Conservation (phyloP, 2,329 filamentous ascomycete species). For the Trichophyton mentagrophytes region DNA sequence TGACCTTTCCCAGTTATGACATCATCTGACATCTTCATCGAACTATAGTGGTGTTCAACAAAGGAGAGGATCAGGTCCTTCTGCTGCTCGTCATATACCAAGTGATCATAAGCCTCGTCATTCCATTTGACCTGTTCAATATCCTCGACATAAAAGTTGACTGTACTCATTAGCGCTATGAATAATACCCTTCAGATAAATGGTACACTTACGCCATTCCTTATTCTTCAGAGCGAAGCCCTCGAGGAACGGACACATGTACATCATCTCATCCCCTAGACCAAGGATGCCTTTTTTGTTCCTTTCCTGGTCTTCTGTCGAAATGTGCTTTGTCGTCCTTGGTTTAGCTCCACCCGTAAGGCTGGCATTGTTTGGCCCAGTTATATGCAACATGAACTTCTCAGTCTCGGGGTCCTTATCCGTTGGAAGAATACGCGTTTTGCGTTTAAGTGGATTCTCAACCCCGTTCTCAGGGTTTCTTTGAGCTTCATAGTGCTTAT, state of each 20-base stretch:
- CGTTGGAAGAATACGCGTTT: not conserved
- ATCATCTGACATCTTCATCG: slow-evolving; percentile 16
- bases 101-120: slow-evolving; percentile 33
- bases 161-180: not conserved
- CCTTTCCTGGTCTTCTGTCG: slow-evolving; percentile 20
- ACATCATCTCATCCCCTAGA: slow-evolving; percentile 27
- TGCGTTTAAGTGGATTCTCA: slow-evolving; percentile 1
- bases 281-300: slow-evolving; percentile 33
- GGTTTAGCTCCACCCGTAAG: not conserved
- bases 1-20: slow-evolving; percentile 25
- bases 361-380: not conserved
- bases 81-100: slow-evolving; percentile 38
- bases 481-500: slow-evolving; percentile 28
- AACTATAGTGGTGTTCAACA: slow-evolving; percentile 32
- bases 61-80: slow-evolving; percentile 39
- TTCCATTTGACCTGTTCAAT: slow-evolving; percentile 36
- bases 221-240: slow-evolving; percentile 35
- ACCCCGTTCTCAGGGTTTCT: not conserved
- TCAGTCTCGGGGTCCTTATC: not conserved
- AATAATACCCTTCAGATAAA: not conserved
- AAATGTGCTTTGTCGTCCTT: not conserved
- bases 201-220: slow-evolving; percentile 29
- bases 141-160: slow-evolving; percentile 21
- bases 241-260: slow-evolving; percentile 31
- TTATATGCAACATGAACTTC: not conserved